A percentile compares a stretch with the other conserved stretches of the same genome.
Evolutionary conservation across 176 grass and related monocot genomes (phyloP).

Genomic region (Raddia distichophylla): DNA sequence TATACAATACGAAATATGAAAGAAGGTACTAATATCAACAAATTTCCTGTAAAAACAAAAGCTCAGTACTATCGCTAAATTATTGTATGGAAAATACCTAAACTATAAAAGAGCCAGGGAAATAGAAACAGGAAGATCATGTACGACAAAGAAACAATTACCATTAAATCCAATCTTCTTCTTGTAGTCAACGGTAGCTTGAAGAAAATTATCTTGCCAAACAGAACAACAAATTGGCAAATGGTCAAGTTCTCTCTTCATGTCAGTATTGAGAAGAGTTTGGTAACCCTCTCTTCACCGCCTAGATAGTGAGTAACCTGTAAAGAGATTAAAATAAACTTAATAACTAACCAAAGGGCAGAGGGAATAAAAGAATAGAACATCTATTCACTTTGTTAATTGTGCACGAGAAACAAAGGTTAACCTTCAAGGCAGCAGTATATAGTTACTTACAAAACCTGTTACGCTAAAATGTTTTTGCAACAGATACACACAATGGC

Average conservation of each 20-base stretch:
- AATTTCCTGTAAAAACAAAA: constrained; percentile 57
- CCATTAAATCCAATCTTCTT: constrained; percentile 94
- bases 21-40: constrained; percentile 17
- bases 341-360: too few relatives aligned
- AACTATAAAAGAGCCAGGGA: background rate
- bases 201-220: constrained; percentile 82
- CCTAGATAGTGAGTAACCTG: too few relatives aligned
- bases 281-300: constrained; percentile 81
- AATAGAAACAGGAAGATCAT: constrained; percentile 9
- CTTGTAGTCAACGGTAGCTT: constrained; percentile 88
- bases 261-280: constrained; percentile 94
- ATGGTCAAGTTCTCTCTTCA: constrained; percentile 97
- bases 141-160: constrained; percentile 34
- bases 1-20: background rate
- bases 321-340: too few relatives aligned
- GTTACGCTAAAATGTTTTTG: background rate
- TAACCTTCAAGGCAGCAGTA: constrained; percentile 11
- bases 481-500: background rate
- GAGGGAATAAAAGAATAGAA: too few relatives aligned
- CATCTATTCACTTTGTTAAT: too few relatives aligned
- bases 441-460: constrained; percentile 15
- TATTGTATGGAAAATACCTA: background rate
- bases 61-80: background rate
- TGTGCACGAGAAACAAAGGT: background rate
- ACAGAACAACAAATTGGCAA: background rate